phyloP scores from a whole-genome alignment of 2,329 filamentous ascomycete genomes.

The Trichoderma asperellum region DNA sequence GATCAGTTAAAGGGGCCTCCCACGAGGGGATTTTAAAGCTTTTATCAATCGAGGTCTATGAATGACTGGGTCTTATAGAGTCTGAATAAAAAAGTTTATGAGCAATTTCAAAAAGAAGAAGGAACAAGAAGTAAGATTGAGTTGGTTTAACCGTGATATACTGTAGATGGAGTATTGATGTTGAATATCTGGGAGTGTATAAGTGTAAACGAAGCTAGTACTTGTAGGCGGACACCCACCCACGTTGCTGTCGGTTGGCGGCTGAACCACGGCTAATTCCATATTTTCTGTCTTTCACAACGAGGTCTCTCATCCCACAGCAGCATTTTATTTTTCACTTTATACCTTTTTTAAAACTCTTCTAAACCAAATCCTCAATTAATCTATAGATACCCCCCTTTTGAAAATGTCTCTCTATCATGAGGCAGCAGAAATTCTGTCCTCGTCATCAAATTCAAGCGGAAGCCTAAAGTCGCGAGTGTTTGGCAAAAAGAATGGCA shows the following conservation, averaged over 20 bases:
- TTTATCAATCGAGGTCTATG: slow-evolving; percentile 27
- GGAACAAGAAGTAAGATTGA: background rate
- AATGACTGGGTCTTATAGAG: slow-evolving; percentile 28
- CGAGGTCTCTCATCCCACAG: background rate
- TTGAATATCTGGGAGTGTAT: background rate
- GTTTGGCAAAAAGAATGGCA: slow-evolving; percentile 73
- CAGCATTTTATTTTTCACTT: background rate
- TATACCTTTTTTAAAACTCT: too few relatives aligned
- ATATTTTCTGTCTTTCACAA: slow-evolving; percentile 5
- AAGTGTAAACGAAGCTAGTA: background rate
- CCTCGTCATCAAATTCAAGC: slow-evolving; percentile 56
- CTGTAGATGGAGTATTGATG: background rate
- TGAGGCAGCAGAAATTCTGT: slow-evolving; percentile 78
- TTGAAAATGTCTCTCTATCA: slow-evolving; percentile 86
- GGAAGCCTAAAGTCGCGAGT: slow-evolving; percentile 87
- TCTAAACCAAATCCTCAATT: background rate
- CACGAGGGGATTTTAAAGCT: slow-evolving; percentile 18
- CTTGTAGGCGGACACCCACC: background rate
- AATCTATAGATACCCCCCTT: background rate
- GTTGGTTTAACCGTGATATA: background rate
- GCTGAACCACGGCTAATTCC: slow-evolving; percentile 30
- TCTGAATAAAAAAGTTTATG: slow-evolving; percentile 23
- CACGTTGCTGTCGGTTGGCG: slow-evolving; percentile 25
- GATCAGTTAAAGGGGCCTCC: slow-evolving; percentile 1
- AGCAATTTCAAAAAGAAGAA: background rate